phyloP scores from a whole-genome alignment of 306 rosid species.

The Heteromeles arbutifolia region DNA sequence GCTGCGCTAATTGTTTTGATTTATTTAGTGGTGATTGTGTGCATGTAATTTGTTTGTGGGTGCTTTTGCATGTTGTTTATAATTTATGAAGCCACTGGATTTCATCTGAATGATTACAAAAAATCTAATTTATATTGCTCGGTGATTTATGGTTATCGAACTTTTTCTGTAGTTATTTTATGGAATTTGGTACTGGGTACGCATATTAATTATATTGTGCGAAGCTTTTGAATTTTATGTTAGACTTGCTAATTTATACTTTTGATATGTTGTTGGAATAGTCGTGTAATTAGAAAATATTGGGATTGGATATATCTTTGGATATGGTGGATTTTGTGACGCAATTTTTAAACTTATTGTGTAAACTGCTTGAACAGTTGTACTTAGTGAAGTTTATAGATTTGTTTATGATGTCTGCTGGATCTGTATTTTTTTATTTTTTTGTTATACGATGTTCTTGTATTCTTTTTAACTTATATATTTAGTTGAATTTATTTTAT shows the following conservation, averaged over 20 bases:
- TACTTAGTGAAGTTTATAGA: too few species aligned
- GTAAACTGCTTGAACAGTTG: background rate
- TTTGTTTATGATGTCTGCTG: background rate
- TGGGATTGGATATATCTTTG: background rate
- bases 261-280: background rate
- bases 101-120: background rate
- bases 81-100: background rate
- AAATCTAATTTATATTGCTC: background rate
- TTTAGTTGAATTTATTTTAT: background rate
- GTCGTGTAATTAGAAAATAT: background rate
- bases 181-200: background rate
- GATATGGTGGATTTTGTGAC: background rate
- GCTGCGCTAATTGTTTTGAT: background rate
- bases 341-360: background rate
- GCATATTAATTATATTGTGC: too few species aligned
- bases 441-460: background rate
- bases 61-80: background rate
- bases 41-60: background rate
- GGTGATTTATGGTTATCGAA: background rate
- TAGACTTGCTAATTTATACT: background rate
- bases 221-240: too few species aligned
- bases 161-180: background rate
- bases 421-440: background rate
- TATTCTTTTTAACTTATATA: background rate
- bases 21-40: background rate